Evolutionary conservation across 345 rosid genomes (phyloP).

Genomic region (Geranium rotundifolium): DNA sequence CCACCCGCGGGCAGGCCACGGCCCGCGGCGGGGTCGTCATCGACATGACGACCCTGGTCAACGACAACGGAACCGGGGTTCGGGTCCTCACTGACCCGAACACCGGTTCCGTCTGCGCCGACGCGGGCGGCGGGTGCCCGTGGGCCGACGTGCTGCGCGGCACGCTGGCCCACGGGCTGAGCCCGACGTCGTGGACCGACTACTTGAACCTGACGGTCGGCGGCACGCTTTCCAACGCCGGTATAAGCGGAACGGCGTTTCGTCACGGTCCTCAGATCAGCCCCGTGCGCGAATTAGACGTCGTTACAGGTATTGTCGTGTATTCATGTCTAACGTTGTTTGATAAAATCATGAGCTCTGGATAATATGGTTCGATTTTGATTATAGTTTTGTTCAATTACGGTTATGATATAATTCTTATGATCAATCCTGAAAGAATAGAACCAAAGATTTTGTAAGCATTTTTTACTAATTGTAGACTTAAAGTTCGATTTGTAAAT

Average conservation of each 20-base stretch:
- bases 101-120: constrained; percentile 25
- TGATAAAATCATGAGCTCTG: too few relatives aligned
- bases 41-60: constrained; percentile 26
- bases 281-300: constrained; percentile 74
- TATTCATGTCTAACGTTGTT: too few relatives aligned
- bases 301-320: constrained; percentile 62
- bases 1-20: constrained; percentile 34
- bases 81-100: too few relatives aligned
- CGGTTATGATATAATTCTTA: too few relatives aligned
- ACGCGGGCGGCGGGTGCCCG: constrained; percentile 62
- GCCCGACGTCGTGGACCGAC: constrained; percentile 82
- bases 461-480: too few relatives aligned
- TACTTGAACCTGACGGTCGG: constrained; percentile 79
- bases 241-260: constrained; percentile 79
- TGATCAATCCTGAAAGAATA: too few relatives aligned
- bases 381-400: too few relatives aligned
- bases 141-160: constrained; percentile 70
- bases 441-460: too few relatives aligned
- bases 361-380: too few relatives aligned
- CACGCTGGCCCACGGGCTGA: constrained; percentile 35
- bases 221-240: constrained; percentile 90
- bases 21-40: constrained; percentile 34
- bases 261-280: constrained; percentile 88
- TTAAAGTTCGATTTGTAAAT: too few relatives aligned
- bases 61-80: too few relatives aligned